Percentiles rank a stretch among this genome's conserved stretches.
Evolutionary conservation across 1,284 basidiomycete genomes (phyloP).

Genomic region (Moesziomyces parantarcticus): DNA sequence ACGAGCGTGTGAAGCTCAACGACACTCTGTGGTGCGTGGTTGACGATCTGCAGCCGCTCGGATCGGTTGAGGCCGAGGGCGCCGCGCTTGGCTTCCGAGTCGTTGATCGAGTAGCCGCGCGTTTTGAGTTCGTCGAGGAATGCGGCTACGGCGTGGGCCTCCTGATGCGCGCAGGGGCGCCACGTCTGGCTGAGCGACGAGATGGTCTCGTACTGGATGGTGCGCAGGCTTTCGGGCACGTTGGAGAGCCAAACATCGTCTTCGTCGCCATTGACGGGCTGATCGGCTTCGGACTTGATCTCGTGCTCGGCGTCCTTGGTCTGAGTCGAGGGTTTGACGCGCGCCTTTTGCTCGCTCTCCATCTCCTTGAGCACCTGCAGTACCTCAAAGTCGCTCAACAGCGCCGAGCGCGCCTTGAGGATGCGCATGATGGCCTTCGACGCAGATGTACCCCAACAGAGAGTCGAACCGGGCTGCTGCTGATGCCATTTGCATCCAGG

Average conservation of each 20-base stretch:
- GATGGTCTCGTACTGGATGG: conserved; percentile 89
- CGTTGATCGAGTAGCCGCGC: conserved; percentile 43
- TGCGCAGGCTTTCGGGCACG: conserved; percentile 79
- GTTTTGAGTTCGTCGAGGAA: conserved; percentile 75
- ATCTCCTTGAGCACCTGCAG: conserved; percentile 80
- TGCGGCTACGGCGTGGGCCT: conserved; percentile 74
- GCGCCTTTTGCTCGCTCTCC: conserved; percentile 75
- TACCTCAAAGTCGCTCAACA: conserved; percentile 88
- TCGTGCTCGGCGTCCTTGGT: conserved; percentile 70
- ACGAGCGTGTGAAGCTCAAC: conserved; percentile 93
- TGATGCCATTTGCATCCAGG: no score
- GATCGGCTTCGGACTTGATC: neutral
- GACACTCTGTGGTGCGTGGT: conserved; percentile 81
- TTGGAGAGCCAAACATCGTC: conserved; percentile 39
- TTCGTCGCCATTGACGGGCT: conserved; percentile 23
- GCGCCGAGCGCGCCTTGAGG: conserved; percentile 79
- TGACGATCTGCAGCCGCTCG: conserved; percentile 89
- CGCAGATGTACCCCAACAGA: no score
- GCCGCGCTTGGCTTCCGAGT: conserved; percentile 43
- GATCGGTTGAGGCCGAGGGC: conserved; percentile 82
- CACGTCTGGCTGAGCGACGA: conserved; percentile 81
- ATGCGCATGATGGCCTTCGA: conserved; percentile 73
- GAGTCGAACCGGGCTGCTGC: no score
- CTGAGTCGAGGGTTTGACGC: conserved; percentile 64
- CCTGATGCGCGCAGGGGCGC: conserved; percentile 78